Evolutionary conservation across 2,329 filamentous ascomycete genomes (phyloP).

Genomic region (Arthroderma sp.): DNA sequence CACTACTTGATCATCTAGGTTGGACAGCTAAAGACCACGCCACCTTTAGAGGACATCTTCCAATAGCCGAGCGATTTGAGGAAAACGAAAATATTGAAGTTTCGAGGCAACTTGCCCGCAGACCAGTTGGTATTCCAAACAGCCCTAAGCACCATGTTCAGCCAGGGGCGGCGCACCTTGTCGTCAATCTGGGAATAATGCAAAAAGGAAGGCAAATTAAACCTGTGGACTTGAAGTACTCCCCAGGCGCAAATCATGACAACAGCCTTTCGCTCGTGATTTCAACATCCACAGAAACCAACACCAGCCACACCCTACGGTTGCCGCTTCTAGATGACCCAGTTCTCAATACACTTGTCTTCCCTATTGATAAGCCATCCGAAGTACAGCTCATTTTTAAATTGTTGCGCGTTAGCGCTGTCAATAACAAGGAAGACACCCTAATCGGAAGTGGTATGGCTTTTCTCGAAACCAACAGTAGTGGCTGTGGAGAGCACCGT

Average conservation of each 20-base stretch:
- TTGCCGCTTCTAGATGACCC: conserved; percentile 17
- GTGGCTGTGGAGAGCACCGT: conserved; percentile 16
- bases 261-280: conserved; percentile 8
- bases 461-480: conserved; percentile 14
- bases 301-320: conserved; percentile 4
- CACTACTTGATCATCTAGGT: conserved; percentile 15
- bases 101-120: neutral
- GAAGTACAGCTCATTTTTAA: conserved; percentile 13
- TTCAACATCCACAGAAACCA: neutral
- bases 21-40: conserved; percentile 26
- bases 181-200: conserved; percentile 12
- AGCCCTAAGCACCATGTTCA: neutral
- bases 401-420: conserved; percentile 7
- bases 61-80: conserved; percentile 13
- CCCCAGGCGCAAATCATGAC: neutral
- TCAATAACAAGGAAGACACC: conserved; percentile 1
- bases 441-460: conserved; percentile 18
- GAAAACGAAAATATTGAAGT: neutral
- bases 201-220: conserved; percentile 8
- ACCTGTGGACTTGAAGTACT: conserved; percentile 6
- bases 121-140: neutral
- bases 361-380: conserved; percentile 8
- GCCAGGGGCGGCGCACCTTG: conserved; percentile 3
- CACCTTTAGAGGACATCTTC: conserved; percentile 21
- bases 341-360: conserved; percentile 13